phyloP scores from a whole-genome alignment of 2,329 filamentous ascomycete species.

The Aureobasidium melanogenum region DNA sequence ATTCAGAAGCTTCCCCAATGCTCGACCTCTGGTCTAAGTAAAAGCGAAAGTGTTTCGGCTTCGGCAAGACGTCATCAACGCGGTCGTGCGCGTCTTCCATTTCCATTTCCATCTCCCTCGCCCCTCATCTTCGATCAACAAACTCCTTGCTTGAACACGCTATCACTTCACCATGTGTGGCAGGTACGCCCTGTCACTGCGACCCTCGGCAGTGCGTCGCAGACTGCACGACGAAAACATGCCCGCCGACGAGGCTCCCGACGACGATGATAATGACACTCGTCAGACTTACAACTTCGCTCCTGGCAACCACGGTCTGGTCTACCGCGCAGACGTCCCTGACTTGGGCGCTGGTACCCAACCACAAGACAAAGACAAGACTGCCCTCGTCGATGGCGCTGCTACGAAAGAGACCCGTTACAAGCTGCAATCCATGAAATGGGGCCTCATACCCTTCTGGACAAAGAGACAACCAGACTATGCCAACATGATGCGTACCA shows the following conservation, averaged over 20 bases:
- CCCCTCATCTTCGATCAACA: neutral
- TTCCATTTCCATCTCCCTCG: neutral
- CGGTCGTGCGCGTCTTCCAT: neutral
- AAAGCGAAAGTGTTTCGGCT: neutral
- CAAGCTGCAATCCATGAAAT: conserved; percentile 88
- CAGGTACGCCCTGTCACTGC: conserved; percentile 50
- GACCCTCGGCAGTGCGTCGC: conserved; percentile 65
- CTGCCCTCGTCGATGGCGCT: conserved; percentile 16
- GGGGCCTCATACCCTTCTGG: conserved; percentile 92
- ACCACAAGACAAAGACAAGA: conserved; percentile 13
- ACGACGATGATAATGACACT: conserved; percentile 64
- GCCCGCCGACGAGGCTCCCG: conserved; percentile 56
- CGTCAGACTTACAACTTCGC: conserved; percentile 88
- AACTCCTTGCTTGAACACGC: neutral
- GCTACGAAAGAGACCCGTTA: conserved; percentile 47
- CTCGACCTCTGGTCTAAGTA: neutral
- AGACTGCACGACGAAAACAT: conserved; percentile 68
- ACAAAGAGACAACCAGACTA: conserved; percentile 77
- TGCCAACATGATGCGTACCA: conserved; percentile 70
- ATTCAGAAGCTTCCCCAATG: neutral
- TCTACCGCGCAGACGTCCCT: conserved; percentile 69
- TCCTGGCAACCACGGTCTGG: conserved; percentile 73
- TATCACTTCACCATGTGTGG: conserved; percentile 50
- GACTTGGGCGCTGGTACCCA: conserved; percentile 43
- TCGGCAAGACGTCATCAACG: neutral